Conservation (phyloP, 495 filamentous ascomycete species). For the Tuber borchii region DNA sequence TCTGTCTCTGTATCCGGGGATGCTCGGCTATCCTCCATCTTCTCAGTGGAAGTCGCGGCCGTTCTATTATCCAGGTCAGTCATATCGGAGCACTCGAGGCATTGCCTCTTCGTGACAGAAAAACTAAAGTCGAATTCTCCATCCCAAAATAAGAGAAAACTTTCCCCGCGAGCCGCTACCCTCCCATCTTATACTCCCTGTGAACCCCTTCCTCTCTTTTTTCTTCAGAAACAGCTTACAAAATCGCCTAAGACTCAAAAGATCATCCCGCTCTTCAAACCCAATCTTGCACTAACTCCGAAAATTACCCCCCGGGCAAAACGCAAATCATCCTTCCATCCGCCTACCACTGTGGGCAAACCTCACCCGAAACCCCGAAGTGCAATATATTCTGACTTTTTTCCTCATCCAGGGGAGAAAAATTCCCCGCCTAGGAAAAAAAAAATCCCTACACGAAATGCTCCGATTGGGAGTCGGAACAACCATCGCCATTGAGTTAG, state of each 20-base stretch:
- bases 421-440: neutral
- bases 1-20: neutral
- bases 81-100: neutral
- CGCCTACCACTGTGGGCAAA: neutral
- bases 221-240: neutral
- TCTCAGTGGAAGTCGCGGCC: neutral
- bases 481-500: neutral
- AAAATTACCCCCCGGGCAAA: neutral
- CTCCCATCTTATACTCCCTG: neutral
- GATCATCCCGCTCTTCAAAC: neutral
- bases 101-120: neutral
- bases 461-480: neutral
- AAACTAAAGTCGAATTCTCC: neutral
- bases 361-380: neutral
- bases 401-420: neutral
- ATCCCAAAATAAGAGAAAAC: too few relatives aligned
- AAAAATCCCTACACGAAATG: neutral
- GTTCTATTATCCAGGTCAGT: neutral
- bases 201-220: neutral
- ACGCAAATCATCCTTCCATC: neutral
- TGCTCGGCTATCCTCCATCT: neutral
- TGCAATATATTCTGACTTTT: neutral
- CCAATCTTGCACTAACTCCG: neutral
- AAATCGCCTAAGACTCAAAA: neutral
- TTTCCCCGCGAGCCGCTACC: neutral